phyloP scores from a whole-genome alignment of 495 filamentous ascomycete species.

The Penicillium daleae region DNA sequence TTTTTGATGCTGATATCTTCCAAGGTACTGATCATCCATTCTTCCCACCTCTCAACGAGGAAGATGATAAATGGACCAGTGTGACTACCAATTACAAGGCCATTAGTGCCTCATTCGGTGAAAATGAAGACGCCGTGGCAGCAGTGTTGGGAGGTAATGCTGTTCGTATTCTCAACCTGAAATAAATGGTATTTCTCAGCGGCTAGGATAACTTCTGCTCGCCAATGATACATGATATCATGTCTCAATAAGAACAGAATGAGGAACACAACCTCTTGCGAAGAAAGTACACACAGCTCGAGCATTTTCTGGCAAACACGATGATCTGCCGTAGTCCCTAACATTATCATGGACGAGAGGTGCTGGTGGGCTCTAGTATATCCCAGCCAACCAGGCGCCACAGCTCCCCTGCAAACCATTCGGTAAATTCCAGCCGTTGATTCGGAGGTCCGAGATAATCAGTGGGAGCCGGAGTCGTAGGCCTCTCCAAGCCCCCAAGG shows the following conservation, averaged over 20 bases:
- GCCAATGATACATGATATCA: slow-evolving; percentile 1
- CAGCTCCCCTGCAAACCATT: slow-evolving; percentile 53
- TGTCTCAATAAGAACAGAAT: background rate
- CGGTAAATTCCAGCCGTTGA: slow-evolving; percentile 27
- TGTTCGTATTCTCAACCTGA: slow-evolving; percentile 61
- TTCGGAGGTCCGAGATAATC: slow-evolving; percentile 10
- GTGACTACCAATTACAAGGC: slow-evolving; percentile 77
- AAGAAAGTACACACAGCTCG: background rate
- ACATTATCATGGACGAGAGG: background rate
- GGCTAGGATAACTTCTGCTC: background rate
- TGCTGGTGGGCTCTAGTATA: slow-evolving; percentile 22
- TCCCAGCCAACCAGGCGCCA: slow-evolving; percentile 58
- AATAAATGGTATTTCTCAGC: slow-evolving; percentile 26
- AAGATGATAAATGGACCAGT: slow-evolving; percentile 76
- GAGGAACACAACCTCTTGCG: background rate
- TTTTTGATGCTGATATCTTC: slow-evolving; percentile 15
- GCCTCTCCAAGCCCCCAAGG: slow-evolving; percentile 26
- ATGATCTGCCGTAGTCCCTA: background rate
- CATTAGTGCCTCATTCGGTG: slow-evolving; percentile 62
- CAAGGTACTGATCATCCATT: slow-evolving; percentile 89
- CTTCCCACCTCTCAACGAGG: slow-evolving; percentile 76
- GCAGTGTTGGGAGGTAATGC: slow-evolving; percentile 74
- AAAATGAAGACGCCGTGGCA: slow-evolving; percentile 49
- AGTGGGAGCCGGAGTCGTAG: slow-evolving; percentile 28
- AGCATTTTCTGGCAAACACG: background rate